Percentiles rank a stretch among this genome's conserved stretches.
phyloP scores from a whole-genome alignment of 176 grass and related monocot species.

The Coix lacrymajobi region DNA sequence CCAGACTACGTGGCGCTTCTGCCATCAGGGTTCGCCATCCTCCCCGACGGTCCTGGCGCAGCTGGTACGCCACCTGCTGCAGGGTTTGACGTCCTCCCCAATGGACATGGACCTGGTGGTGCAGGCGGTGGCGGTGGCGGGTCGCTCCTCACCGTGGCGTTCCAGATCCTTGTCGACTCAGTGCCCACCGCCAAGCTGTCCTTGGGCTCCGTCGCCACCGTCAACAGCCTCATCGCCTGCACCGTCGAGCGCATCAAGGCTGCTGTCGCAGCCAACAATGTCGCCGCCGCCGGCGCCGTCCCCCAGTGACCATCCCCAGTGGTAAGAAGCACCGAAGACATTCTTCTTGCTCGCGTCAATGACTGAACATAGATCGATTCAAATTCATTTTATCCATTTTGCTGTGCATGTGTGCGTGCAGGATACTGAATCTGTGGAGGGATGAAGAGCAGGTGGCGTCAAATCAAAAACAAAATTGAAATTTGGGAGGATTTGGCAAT shows the following conservation, averaged over 20 bases:
- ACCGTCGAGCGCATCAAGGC: constrained; percentile 90
- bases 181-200: constrained; percentile 84
- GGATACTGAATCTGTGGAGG: constrained; percentile 8
- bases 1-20: constrained; percentile 76
- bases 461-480: background rate
- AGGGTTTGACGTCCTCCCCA: constrained; percentile 71
- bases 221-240: constrained; percentile 79
- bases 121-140: constrained; percentile 15
- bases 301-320: constrained; percentile 19
- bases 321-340: constrained; percentile 22
- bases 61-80: constrained; percentile 36
- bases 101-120: constrained; percentile 45
- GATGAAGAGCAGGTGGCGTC: constrained; percentile 31
- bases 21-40: constrained; percentile 76
- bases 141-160: constrained; percentile 76
- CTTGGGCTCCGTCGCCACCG: constrained; percentile 77
- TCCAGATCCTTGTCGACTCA: constrained; percentile 86
- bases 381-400: background rate
- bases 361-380: background rate
- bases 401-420: constrained; percentile 13
- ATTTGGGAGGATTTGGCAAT: constrained; percentile 31
- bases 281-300: background rate
- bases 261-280: constrained; percentile 37
- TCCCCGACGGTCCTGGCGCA: constrained; percentile 49
- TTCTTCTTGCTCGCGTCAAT: background rate